Conservation (phyloP, 345 rosid genomes). For the Trapa bicornis region DNA sequence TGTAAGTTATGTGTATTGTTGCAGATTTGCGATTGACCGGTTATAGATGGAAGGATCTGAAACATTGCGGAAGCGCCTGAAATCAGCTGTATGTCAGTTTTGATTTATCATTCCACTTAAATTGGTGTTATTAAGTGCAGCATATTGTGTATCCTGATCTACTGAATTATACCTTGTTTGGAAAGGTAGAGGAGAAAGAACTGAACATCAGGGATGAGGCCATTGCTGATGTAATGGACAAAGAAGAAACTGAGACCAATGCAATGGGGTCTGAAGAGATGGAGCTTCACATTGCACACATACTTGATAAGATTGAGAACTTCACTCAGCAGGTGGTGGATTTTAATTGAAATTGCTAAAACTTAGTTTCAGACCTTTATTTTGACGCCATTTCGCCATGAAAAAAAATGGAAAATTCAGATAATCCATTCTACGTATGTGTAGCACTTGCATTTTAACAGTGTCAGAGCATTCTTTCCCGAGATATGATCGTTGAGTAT, state of each 20-base stretch:
- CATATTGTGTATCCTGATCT: constrained; percentile 3
- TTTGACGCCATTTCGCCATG: neutral
- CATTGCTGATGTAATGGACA: constrained; percentile 25
- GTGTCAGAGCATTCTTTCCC: neutral
- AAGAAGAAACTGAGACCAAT: constrained; percentile 40
- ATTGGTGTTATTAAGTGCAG: neutral
- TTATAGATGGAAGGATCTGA: constrained; percentile 41
- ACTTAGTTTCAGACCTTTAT: neutral
- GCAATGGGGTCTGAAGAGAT: constrained; percentile 64
- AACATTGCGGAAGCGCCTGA: constrained; percentile 49
- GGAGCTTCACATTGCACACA: constrained; percentile 44
- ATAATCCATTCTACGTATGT: neutral
- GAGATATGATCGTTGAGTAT: neutral
- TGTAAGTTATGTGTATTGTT: neutral
- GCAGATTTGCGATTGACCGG: constrained; percentile 2
- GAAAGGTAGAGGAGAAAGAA: constrained; percentile 43
- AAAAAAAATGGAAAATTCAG: neutral
- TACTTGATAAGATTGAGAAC: constrained; percentile 63
- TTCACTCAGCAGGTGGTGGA: constrained; percentile 54
- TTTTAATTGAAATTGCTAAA: neutral
- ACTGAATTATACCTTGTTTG: neutral
- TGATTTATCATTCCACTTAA: neutral
- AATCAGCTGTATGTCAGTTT: constrained; percentile 26
- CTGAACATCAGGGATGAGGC: constrained; percentile 22
- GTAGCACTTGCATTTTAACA: neutral